Evolutionary conservation across 176 grass and related monocot genomes (phyloP).

Genomic region (Ensete glaucum): DNA sequence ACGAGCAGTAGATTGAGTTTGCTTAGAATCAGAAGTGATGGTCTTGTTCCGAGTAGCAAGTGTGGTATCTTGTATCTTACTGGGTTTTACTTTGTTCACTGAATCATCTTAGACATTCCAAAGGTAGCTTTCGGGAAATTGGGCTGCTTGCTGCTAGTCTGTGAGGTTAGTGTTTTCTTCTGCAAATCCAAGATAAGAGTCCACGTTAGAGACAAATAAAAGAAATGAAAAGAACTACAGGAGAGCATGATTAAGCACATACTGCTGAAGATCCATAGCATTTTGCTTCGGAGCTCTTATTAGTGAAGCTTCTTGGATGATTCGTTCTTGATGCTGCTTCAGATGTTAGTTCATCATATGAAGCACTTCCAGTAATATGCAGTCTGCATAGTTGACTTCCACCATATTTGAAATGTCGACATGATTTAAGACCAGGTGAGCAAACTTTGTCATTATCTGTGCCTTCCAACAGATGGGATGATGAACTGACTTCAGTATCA

Average conservation of each 20-base stretch:
- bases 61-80: neutral
- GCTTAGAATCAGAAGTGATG: neutral
- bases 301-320: neutral
- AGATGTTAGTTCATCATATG: neutral
- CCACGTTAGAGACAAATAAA: neutral
- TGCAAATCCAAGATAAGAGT: neutral
- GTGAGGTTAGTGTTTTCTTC: neutral
- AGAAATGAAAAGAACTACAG: no score
- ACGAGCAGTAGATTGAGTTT: neutral
- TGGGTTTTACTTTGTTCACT: neutral
- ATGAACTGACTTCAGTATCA: slow-evolving; percentile 25
- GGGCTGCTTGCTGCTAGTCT: neutral
- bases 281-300: neutral
- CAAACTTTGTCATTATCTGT: neutral
- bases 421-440: neutral
- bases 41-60: neutral
- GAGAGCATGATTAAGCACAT: neutral
- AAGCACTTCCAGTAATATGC: neutral
- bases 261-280: neutral
- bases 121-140: neutral
- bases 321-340: neutral
- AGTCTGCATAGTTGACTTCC: neutral
- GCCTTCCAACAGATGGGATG: neutral
- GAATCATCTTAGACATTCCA: neutral
- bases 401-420: neutral